These are phyloP conservation scores for Didymellaceae sp. DNA, from an alignment of 2,329 filamentous ascomycete genomes.

Conservation along the genomic window DNA sequence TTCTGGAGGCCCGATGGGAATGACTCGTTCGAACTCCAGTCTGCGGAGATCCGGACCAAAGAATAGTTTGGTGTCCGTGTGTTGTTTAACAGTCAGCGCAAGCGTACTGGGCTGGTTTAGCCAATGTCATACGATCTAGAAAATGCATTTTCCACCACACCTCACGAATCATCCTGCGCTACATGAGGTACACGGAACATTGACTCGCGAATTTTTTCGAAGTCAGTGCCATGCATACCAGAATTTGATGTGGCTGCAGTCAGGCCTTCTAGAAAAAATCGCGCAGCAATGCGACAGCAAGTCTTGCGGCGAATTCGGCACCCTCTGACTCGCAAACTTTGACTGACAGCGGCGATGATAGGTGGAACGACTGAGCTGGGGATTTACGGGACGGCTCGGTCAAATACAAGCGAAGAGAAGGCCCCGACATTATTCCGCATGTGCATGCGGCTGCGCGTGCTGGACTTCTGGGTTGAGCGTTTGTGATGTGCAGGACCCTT, in stretches of 20 bases:
- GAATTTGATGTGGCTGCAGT: not conserved
- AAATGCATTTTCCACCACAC: not conserved
- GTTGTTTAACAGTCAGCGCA: not conserved
- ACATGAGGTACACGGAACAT: no score
- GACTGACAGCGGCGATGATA: conserved; percentile 13
- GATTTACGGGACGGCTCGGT: conserved; percentile 14
- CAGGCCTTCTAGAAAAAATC: not conserved
- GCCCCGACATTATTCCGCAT: not conserved
- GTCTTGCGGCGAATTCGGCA: conserved; percentile 6
- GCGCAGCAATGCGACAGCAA: not conserved
- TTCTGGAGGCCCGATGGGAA: conserved; percentile 31
- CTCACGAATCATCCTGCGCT: not conserved
- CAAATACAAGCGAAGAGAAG: conserved; percentile 12
- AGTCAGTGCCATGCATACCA: conserved; percentile 12
- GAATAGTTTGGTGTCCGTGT: conserved; percentile 6
- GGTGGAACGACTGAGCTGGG: not conserved
- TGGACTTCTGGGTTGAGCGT: not conserved
- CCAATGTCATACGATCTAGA: no score
- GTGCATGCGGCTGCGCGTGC: not conserved
- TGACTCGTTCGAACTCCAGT: conserved; percentile 35
- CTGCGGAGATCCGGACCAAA: conserved; percentile 18
- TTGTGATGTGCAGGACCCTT: conserved; percentile 10
- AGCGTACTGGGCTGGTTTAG: no score
- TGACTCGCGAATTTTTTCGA: no score
- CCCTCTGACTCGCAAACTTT: conserved; percentile 11